A percentile compares a stretch with the other conserved stretches of the same genome.
Evolutionary conservation across 169 alveolate species (phyloP).

Genomic region (Cryptosporidium bovis): DNA sequence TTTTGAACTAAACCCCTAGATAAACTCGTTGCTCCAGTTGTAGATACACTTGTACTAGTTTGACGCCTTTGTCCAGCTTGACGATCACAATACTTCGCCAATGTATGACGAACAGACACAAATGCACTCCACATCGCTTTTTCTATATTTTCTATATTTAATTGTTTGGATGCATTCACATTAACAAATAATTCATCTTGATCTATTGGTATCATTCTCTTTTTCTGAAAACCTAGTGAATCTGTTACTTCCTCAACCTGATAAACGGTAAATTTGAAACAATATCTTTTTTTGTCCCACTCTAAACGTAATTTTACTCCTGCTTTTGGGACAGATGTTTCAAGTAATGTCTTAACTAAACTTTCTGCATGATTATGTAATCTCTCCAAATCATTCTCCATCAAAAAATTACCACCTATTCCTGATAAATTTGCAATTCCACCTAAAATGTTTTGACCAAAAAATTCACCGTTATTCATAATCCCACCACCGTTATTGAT

Average conservation of each 20-base stretch:
- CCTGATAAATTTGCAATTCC: neutral
- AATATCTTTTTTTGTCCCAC: slow-evolving; percentile 71
- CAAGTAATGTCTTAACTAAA: slow-evolving; percentile 65
- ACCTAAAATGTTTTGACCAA: neutral
- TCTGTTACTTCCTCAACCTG: slow-evolving; percentile 65
- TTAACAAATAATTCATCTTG: slow-evolving; percentile 72
- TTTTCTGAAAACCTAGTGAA: slow-evolving; percentile 64
- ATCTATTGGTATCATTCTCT: slow-evolving; percentile 61
- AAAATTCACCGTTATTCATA: neutral
- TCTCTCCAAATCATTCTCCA: slow-evolving; percentile 58
- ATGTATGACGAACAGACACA: slow-evolving; percentile 68
- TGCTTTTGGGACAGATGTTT: slow-evolving; percentile 72
- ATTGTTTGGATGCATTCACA: slow-evolving; percentile 72
- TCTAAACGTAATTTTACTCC: slow-evolving; percentile 65
- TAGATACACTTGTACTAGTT: neutral
- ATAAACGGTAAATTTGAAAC: slow-evolving; percentile 69
- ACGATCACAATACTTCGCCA: slow-evolving; percentile 72
- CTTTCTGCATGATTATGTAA: slow-evolving; percentile 67
- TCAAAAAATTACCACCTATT: slow-evolving; percentile 5
- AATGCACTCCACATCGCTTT: slow-evolving; percentile 75
- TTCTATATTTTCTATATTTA: slow-evolving; percentile 55
- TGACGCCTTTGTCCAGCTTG: slow-evolving; percentile 73
- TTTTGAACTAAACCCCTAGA: neutral
- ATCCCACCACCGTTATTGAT: slow-evolving; percentile 35
- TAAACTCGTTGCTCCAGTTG: slow-evolving; percentile 10